phyloP scores from a whole-genome alignment of 1,284 basidiomycete genomes.

The Termitomyces sp. region DNA sequence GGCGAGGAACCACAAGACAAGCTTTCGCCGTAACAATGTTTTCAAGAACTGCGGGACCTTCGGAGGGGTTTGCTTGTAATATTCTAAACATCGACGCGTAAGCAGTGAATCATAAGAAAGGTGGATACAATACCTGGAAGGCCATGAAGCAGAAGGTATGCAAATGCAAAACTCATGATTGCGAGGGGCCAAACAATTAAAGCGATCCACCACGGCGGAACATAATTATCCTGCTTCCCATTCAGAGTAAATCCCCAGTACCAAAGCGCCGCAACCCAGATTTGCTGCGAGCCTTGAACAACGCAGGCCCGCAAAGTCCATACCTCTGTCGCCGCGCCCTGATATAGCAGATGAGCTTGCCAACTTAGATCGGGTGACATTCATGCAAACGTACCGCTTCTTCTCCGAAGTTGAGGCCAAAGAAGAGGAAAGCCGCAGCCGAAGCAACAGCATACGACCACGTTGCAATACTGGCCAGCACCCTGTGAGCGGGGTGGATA shows the following conservation, averaged over 20 bases:
- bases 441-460: constrained; percentile 89
- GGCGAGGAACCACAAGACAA: constrained; percentile 90
- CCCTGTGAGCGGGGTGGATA: constrained; percentile 59
- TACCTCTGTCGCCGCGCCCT: constrained; percentile 87
- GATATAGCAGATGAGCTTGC: constrained; percentile 15
- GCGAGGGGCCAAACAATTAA: constrained; percentile 81
- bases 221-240: constrained; percentile 39
- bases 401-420: constrained; percentile 93
- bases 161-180: constrained; percentile 68
- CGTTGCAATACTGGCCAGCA: constrained; percentile 73
- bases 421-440: constrained; percentile 86
- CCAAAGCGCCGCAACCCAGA: constrained; percentile 92
- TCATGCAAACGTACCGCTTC: constrained; percentile 62
- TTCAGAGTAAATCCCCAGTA: constrained; percentile 88
- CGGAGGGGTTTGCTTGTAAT: constrained; percentile 84
- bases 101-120: not conserved
- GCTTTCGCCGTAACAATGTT: constrained; percentile 83
- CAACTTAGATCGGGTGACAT: not conserved
- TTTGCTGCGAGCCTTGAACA: constrained; percentile 89
- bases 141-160: constrained; percentile 79
- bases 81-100: constrained; percentile 42
- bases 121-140: constrained; percentile 60
- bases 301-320: constrained; percentile 88
- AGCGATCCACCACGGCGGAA: constrained; percentile 80
- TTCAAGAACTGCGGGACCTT: constrained; percentile 88